Evolutionary conservation across 2,329 filamentous ascomycete genomes (phyloP).

Genomic region (Colletotrichum shisoi): DNA sequence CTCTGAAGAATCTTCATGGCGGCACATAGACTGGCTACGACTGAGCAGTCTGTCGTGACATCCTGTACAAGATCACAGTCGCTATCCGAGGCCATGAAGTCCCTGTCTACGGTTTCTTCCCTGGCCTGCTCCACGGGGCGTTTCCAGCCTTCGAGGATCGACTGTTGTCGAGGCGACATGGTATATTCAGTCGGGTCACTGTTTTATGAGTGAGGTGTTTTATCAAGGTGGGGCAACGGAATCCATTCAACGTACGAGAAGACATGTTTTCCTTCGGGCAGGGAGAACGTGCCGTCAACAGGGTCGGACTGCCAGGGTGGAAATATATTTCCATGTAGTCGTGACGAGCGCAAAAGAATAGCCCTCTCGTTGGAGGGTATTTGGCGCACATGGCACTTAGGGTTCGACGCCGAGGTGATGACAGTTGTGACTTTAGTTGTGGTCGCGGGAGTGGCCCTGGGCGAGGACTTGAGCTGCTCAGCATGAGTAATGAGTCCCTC

Average conservation of each 20-base stretch:
- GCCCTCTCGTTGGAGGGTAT: conserved; percentile 76
- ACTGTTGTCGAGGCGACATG: conserved; percentile 76
- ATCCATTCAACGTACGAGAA: conserved; percentile 66
- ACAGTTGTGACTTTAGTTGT: conserved; percentile 43
- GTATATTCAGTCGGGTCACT: conserved; percentile 75
- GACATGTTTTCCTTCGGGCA: conserved; percentile 55
- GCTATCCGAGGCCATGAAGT: conserved; percentile 64
- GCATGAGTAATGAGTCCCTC: conserved; percentile 74
- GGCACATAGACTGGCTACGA: conserved; percentile 93
- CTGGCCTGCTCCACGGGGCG: conserved; percentile 72
- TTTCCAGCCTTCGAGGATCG: conserved; percentile 85
- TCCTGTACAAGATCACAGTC: conserved; percentile 90
- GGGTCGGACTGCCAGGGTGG: conserved; percentile 81
- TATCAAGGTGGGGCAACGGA: conserved; percentile 18
- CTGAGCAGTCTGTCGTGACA: conserved; percentile 93
- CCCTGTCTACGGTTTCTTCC: conserved; percentile 48
- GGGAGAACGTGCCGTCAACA: conserved; percentile 66
- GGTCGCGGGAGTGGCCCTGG: neutral
- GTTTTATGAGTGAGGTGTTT: conserved; percentile 35
- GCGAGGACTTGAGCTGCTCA: conserved; percentile 72
- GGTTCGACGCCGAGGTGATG: neutral
- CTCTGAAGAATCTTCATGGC: conserved; percentile 74
- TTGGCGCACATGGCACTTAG: conserved; percentile 57
- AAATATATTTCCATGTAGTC: conserved; percentile 82
- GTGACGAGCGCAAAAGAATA: conserved; percentile 78